Percentiles rank a stretch among this genome's conserved stretches.
These are phyloP conservation scores for Typha latifolia DNA, from an alignment of 176 grass and related monocot genomes.

Conservation along the genomic window DNA sequence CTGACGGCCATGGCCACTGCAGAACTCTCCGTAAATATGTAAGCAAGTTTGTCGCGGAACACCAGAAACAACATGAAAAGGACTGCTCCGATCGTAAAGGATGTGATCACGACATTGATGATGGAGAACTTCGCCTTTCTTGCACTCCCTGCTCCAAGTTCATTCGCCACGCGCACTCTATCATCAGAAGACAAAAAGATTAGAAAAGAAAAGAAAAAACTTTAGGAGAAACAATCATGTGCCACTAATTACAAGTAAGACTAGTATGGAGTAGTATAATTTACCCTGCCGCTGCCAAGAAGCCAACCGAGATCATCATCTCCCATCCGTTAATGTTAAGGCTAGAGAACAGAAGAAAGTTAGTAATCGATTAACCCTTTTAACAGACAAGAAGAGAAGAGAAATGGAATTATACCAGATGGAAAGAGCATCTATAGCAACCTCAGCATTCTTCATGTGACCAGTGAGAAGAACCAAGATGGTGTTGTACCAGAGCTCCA, in stretches of 20 bases:
- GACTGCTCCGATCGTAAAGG: slow-evolving; percentile 35
- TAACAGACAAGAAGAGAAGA: neutral
- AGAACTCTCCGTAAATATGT: slow-evolving; percentile 51
- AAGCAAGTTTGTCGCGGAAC: slow-evolving; percentile 46
- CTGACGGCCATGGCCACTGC: slow-evolving; percentile 44
- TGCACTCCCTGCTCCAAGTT: slow-evolving; percentile 69
- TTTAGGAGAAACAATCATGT: neutral
- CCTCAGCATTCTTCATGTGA: slow-evolving; percentile 65
- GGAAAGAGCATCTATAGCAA: slow-evolving; percentile 83
- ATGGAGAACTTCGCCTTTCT: slow-evolving; percentile 55
- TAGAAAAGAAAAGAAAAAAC: neutral
- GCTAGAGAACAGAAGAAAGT: slow-evolving; percentile 24
- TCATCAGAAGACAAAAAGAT: neutral
- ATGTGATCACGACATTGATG: slow-evolving; percentile 41
- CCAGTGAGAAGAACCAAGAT: slow-evolving; percentile 77
- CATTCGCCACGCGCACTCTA: slow-evolving; percentile 82
- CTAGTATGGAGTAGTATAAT: neutral
- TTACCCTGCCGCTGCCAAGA: slow-evolving; percentile 63
- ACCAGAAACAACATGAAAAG: slow-evolving; percentile 54
- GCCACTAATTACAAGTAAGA: neutral
- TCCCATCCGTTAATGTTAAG: slow-evolving; percentile 96
- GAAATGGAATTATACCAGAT: slow-evolving; percentile 49
- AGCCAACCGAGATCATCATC: slow-evolving; percentile 84
- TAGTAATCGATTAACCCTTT: neutral
- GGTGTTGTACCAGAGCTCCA: slow-evolving; percentile 87